A percentile compares a stretch with the other conserved stretches of the same genome.
These are phyloP conservation scores for Echeveria elegans DNA, from an alignment of 164 flowering plant genomes.

Conservation along the genomic window DNA sequence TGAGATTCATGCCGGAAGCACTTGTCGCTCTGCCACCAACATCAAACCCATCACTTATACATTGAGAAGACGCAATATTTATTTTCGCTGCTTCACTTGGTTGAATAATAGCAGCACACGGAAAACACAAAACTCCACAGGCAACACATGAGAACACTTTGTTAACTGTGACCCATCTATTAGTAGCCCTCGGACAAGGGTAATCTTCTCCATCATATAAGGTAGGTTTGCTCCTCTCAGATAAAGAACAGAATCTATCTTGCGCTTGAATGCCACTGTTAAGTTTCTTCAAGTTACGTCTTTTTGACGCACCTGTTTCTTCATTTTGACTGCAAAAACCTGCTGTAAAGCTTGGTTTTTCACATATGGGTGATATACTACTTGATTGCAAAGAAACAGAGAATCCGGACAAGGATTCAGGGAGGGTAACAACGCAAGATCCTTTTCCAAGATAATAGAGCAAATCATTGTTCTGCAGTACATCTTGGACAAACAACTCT, in stretches of 20 bases:
- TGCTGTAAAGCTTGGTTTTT: slow-evolving; percentile 34
- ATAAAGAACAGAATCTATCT: slow-evolving; percentile 29
- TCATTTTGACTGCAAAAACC: slow-evolving; percentile 41
- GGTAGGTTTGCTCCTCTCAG: slow-evolving; percentile 20
- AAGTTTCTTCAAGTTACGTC: slow-evolving; percentile 20
- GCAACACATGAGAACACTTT: slow-evolving; percentile 86
- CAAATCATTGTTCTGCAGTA: slow-evolving; percentile 55
- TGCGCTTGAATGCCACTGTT: slow-evolving; percentile 31
- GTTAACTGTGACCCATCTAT: slow-evolving; percentile 34
- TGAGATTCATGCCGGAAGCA: slow-evolving; percentile 18
- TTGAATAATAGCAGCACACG: slow-evolving; percentile 76
- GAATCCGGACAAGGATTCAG: slow-evolving; percentile 42
- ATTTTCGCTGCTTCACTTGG: slow-evolving; percentile 69
- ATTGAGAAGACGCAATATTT: slow-evolving; percentile 50
- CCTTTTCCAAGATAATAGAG: slow-evolving; percentile 74
- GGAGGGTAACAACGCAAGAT: slow-evolving; percentile 62
- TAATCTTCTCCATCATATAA: slow-evolving; percentile 18
- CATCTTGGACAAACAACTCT: slow-evolving; percentile 65
- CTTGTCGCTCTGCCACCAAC: too few species aligned
- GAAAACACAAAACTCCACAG: slow-evolving; percentile 82
- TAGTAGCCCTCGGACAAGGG: slow-evolving; percentile 14
- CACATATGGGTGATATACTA: slow-evolving; percentile 37
- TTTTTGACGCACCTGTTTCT: slow-evolving; percentile 23
- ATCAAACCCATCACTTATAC: too few species aligned
- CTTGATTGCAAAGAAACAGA: slow-evolving; percentile 39